Evolutionary conservation across 1,284 basidiomycete genomes (phyloP), one percentile per base, ranked within the genome.

Genomic region (Golubevia sp.): DNA sequence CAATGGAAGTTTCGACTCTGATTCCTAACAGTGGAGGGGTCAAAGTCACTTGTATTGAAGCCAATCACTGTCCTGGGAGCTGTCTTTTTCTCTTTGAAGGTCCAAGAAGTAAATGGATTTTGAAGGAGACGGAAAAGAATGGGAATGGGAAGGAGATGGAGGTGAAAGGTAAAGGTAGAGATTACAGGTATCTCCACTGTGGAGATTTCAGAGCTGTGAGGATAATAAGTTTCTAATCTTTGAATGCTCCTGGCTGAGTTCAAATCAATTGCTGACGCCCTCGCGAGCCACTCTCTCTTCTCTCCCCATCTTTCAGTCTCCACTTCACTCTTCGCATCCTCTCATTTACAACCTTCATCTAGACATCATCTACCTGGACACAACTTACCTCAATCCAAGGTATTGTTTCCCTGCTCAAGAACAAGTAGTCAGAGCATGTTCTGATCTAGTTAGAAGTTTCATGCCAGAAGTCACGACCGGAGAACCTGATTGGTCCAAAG

Each of bases 381-480:
- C 80, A 4, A 83, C 80, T 1, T 83, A 83, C 55, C 71, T 74
- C 62, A 76, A 80, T 26, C 75, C 80, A 13, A 63, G 72, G 2
- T 80, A 83, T 66, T 79, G 76, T 51, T 83, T 83, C 44, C 80
- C 80, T 0, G 71, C 80, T 1, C 80, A 83, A 59, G 69, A 77
- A 21, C 68, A 78, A 53, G 80, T 83, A 27, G 69, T 83, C n/a
- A 61, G 76, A 27, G 79, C 77, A 2, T 83, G 80, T 52, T 71
- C 67, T 2, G 71, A 76, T 53, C 66, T 78, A 1, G 74, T 77
- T 3, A 54, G 63, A 6, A 8, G 24, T 21, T 23, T 26, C 21
- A 54, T 27, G 15, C 53, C 51, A 8, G 21, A 44, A 34, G 23
- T 60, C 6, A 52, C 54, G 20, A 49, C 49, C 20, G 44, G 54